Evolutionary conservation across 2,329 filamentous ascomycete species (phyloP).

Genomic region (Epicoccum sorghinum): DNA sequence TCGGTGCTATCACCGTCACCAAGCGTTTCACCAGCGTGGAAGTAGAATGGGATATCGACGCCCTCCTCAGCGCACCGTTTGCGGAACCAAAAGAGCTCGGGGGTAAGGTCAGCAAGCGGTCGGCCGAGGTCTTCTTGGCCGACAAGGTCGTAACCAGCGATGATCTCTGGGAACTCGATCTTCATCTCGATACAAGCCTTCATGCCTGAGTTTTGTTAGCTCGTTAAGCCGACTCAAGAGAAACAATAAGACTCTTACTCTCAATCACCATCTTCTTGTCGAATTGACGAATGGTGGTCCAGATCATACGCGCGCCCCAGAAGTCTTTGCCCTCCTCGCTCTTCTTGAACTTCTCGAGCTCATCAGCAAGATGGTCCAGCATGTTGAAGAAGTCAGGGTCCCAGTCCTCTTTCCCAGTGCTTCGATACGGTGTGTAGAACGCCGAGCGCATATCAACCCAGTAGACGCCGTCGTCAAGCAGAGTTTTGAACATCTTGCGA

Average conservation of each 20-base stretch:
- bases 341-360: slow-evolving; percentile 75
- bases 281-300: slow-evolving; percentile 73
- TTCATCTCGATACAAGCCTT: slow-evolving; percentile 86
- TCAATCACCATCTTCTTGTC: slow-evolving; percentile 71
- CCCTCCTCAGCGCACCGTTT: slow-evolving; percentile 79
- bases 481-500: slow-evolving; percentile 69
- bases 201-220: slow-evolving; percentile 61
- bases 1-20: slow-evolving; percentile 79
- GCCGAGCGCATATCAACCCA: slow-evolving; percentile 84
- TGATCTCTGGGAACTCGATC: slow-evolving; percentile 74
- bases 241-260: slow-evolving; percentile 47
- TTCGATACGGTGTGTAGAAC: slow-evolving; percentile 74
- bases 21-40: slow-evolving; percentile 89
- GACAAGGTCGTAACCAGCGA: slow-evolving; percentile 88
- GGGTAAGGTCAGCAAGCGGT: slow-evolving; percentile 76
- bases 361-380: slow-evolving; percentile 76
- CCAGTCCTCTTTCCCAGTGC: slow-evolving; percentile 66
- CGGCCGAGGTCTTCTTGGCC: slow-evolving; percentile 84
- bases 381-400: slow-evolving; percentile 73
- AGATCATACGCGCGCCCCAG: slow-evolving; percentile 85
- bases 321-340: slow-evolving; percentile 75
- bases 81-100: slow-evolving; percentile 91
- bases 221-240: too few relatives aligned
- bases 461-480: slow-evolving; percentile 80
- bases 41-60: slow-evolving; percentile 90